These are phyloP conservation scores for Rhodotorula glutinis DNA, from an alignment of 1,284 basidiomycete genomes.

Conservation along the genomic window DNA sequence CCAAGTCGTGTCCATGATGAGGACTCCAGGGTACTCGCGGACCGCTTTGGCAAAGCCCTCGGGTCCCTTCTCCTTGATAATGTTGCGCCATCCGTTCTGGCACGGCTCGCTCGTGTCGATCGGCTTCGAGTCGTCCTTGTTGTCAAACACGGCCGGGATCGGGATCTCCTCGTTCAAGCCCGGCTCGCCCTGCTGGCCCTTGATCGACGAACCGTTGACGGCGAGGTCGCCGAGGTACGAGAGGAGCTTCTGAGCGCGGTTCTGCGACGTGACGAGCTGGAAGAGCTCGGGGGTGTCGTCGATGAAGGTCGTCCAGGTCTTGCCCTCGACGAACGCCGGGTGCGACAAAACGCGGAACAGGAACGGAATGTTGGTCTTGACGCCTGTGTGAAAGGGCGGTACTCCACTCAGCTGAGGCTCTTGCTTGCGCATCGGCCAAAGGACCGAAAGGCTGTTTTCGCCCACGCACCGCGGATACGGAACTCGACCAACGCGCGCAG, in stretches of 20 bases:
- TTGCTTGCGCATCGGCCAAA: too few relatives aligned
- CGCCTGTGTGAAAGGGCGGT: constrained; percentile 25
- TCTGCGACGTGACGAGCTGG: constrained; percentile 96
- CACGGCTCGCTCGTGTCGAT: constrained; percentile 81
- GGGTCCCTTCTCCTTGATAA: constrained; percentile 96
- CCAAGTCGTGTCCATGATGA: constrained; percentile 86
- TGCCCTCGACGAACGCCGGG: constrained; percentile 90
- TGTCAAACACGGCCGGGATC: constrained; percentile 76
- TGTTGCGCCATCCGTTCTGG: constrained; percentile 92
- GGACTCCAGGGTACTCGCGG: constrained; percentile 86
- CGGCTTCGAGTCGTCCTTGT: constrained; percentile 67
- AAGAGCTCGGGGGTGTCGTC: constrained; percentile 99
- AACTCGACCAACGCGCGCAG: constrained; percentile 97
- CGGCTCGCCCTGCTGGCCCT: constrained; percentile 79
- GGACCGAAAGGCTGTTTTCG: constrained; percentile 7
- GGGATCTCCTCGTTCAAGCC: constrained; percentile 87
- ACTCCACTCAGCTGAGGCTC: too few relatives aligned
- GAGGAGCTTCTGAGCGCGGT: constrained; percentile 95
- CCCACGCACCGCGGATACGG: constrained; percentile 77
- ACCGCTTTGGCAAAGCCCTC: constrained; percentile 99
- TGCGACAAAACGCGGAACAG: constrained; percentile 97
- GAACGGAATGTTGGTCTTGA: constrained; percentile 97
- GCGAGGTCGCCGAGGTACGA: constrained; percentile 96
- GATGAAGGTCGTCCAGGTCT: constrained; percentile 99
- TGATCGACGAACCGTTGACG: constrained; percentile 97